Base-by-base conservation (phyloP, 805 yeast species). In the Wickerhamiella australiensis region DNA sequence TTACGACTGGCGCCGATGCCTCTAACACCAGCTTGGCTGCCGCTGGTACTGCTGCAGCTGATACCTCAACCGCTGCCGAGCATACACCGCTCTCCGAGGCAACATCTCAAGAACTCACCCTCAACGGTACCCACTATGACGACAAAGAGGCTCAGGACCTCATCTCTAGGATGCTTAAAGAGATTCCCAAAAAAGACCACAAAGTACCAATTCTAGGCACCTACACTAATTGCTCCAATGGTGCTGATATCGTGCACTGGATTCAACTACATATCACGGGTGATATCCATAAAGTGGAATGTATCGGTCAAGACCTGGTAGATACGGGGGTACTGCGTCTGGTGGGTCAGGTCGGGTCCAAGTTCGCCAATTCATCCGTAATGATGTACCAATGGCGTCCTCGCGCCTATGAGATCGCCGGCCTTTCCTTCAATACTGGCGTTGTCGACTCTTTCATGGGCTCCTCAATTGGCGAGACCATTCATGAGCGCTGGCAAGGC, bases 321-420 rank as follows among this genome's bases (percentile, higher is more conserved):
- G 65, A 72, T 40, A 62, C 71, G 46, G 88, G 85, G 0, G 80
- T 74, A 54, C 61, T 85, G 31, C 68, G 75, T 23, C 70, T 79
- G 27, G 78, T 83, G 42, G 90, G 90, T 5, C 72, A 78, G 46
- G 76, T 79, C 59, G 73, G 75, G 44, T 60, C 60, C 48, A 69
- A 65, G 47, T 85, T 85, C 64, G 85, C 81, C 49, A 85, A 83
- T 62, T 78, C 86, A 18, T 76, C 86, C 2, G 80, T 78, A 50
- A 77, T 80, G 62, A 72, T 69, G 58, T 85, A 85, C 60, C 95
- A 85, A 64, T 86, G 95, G 95, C 80, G 78, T 53, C 79, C 79
- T 3, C 65, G 71, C 52, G 83, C 84, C 0, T 83, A 75, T 60
- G 77, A 74, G 53, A 67, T 76, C 42, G 78, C 79, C 2, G 71